phyloP scores from a whole-genome alignment of 2,329 filamentous ascomycete genomes.

The Beauveria asiatica region DNA sequence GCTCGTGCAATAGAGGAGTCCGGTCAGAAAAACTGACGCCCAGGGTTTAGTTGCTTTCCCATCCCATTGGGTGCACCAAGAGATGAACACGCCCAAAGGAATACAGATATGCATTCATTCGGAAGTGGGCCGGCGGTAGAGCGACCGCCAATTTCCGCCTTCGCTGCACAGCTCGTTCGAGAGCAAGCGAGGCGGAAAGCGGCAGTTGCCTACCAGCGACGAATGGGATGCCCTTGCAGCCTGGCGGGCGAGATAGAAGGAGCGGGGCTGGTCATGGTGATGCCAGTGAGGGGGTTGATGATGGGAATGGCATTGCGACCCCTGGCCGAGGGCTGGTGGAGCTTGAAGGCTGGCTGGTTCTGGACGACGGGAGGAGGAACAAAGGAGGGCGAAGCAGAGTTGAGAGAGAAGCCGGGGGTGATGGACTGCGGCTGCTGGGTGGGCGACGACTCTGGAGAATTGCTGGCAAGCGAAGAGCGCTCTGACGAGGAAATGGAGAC shows the following conservation, averaged over 20 bases:
- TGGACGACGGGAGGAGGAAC: constrained; percentile 59
- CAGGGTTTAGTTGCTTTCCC: constrained; percentile 3
- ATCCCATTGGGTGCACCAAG: constrained; percentile 36
- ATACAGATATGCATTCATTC: constrained; percentile 11
- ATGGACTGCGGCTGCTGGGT: constrained; percentile 79
- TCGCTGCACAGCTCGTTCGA: constrained; percentile 20
- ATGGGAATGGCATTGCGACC: constrained; percentile 95
- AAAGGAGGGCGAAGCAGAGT: constrained; percentile 57
- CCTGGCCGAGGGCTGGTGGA: constrained; percentile 85
- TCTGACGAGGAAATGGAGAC: constrained; percentile 93
- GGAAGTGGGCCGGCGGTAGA: constrained; percentile 1
- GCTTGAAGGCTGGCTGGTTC: constrained; percentile 59
- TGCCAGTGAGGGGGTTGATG: constrained; percentile 88
- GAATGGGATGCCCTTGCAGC: constrained; percentile 45
- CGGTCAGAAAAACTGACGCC: constrained; percentile 35
- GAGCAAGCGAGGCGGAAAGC: constrained; percentile 21
- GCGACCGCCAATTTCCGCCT: constrained; percentile 25
- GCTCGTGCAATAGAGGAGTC: constrained; percentile 22
- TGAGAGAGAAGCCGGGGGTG: constrained; percentile 67
- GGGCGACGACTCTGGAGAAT: constrained; percentile 85
- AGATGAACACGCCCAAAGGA: constrained; percentile 28
- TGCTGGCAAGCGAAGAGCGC: constrained; percentile 88
- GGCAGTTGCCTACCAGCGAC: constrained; percentile 41
- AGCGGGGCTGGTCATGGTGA: constrained; percentile 81
- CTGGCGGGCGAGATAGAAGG: constrained; percentile 57